These are phyloP conservation scores for Aspergillus fischeri DNA, from an alignment of 2,329 filamentous ascomycete species.

Conservation along the genomic window DNA sequence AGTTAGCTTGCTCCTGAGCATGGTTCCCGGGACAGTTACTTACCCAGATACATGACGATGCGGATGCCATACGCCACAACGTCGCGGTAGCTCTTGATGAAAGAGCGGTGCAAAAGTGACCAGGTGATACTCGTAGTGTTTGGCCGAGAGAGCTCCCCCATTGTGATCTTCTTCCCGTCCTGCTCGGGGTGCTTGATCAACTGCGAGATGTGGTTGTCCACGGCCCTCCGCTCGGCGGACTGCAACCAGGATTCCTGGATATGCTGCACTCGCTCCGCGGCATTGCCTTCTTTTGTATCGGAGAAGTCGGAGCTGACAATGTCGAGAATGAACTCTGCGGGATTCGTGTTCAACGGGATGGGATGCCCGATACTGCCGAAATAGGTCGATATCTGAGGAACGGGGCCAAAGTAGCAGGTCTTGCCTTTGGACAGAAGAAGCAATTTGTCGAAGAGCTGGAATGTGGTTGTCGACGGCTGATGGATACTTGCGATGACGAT, in stretches of 20 bases:
- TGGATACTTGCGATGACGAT: constrained; percentile 81
- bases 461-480: constrained; percentile 76
- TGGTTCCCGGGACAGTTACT: constrained; percentile 4
- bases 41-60: constrained; percentile 72
- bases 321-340: constrained; percentile 76
- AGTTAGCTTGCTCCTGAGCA: constrained; percentile 1
- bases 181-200: constrained; percentile 19
- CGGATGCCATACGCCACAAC: constrained; percentile 80
- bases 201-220: constrained; percentile 26
- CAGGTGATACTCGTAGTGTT: constrained; percentile 50
- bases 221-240: constrained; percentile 41
- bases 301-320: constrained; percentile 74
- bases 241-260: constrained; percentile 55
- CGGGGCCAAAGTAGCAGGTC: constrained; percentile 68
- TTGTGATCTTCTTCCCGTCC: constrained; percentile 14
- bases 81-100: constrained; percentile 81
- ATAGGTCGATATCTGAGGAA: constrained; percentile 56
- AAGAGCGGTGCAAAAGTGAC: constrained; percentile 70
- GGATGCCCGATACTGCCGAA: constrained; percentile 58
- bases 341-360: constrained; percentile 69
- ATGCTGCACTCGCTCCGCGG: constrained; percentile 47
- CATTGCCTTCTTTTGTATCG: constrained; percentile 42
- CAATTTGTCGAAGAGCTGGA: constrained; percentile 75
- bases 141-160: constrained; percentile 34
- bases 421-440: constrained; percentile 67